Evolutionary conservation across 352 stramenopile species (phyloP).

Genomic region (Pythium sp.): DNA sequence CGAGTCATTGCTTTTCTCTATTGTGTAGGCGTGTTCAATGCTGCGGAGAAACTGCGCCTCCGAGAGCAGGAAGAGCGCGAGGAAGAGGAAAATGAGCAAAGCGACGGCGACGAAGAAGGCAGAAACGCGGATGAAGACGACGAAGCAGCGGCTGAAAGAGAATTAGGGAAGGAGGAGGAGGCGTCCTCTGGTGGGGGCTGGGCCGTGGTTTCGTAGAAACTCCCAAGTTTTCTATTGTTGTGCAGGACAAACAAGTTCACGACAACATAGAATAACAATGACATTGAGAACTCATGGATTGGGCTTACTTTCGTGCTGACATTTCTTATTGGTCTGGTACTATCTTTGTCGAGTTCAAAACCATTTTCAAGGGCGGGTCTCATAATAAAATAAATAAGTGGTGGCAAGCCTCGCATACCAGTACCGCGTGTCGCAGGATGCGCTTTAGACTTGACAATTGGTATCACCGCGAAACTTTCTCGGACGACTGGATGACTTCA

Average conservation of each 20-base stretch:
- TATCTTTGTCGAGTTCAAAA: too few species aligned
- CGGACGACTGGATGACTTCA: neutral
- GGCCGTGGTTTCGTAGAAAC: conserved; percentile 15
- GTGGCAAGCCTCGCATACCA: neutral
- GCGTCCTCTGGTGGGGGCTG: conserved; percentile 9
- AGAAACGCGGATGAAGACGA: neutral
- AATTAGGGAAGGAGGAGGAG: neutral
- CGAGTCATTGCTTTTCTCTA: neutral
- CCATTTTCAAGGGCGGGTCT: too few species aligned
- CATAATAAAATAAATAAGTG: neutral
- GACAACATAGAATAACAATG: too few species aligned
- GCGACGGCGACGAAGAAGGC: conserved; percentile 15
- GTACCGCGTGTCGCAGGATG: neutral
- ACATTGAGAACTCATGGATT: too few species aligned
- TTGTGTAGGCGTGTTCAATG: conserved; percentile 80
- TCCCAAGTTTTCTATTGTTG: too few species aligned
- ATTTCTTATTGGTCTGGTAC: too few species aligned
- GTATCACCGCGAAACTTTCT: neutral
- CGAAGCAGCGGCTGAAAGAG: conserved; percentile 10
- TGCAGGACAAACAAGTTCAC: too few species aligned
- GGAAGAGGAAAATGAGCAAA: conserved; percentile 14
- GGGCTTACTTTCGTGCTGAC: too few species aligned
- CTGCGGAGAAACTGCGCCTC: conserved; percentile 74
- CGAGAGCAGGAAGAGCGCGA: conserved; percentile 37
- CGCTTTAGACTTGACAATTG: neutral